Conservation (phyloP, 192 early-diverging fungal genomes). For the Coemansia sp. region DNA sequence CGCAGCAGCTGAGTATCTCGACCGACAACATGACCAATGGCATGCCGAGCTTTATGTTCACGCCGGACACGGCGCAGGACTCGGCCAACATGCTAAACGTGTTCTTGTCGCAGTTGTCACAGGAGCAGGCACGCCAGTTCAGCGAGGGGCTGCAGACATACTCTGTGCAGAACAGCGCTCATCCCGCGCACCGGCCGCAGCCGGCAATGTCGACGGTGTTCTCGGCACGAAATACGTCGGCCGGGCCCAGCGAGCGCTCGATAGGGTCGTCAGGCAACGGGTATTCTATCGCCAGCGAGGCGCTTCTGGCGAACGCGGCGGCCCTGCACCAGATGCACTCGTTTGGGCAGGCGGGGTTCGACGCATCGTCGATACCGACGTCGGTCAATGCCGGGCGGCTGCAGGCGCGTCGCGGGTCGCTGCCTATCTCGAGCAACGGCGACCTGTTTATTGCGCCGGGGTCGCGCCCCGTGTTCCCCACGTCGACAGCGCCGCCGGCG, state of each 20-base stretch:
- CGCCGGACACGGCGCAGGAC: conserved; percentile 36
- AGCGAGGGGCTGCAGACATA: conserved; percentile 44
- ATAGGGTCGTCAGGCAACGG: neutral
- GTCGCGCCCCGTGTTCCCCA: conserved; percentile 11
- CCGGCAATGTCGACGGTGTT: neutral
- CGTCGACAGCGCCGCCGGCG: conserved; percentile 6
- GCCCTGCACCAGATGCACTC: conserved; percentile 36
- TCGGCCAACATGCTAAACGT: conserved; percentile 46
- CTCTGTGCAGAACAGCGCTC: conserved; percentile 25
- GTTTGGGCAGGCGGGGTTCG: conserved; percentile 5
- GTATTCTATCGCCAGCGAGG: neutral
- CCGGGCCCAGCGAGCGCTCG: neutral
- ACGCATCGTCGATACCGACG: conserved; percentile 8
- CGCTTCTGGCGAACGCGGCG: conserved; percentile 24
- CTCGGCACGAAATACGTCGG: neutral
- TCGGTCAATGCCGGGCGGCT: conserved; percentile 13
- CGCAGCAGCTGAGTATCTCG: neutral
- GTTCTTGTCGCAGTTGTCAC: conserved; percentile 45
- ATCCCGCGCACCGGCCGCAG: neutral
- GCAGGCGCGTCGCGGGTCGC: conserved; percentile 32
- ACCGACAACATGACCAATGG: neutral
- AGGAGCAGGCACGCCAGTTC: conserved; percentile 47
- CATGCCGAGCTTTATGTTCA: conserved; percentile 40
- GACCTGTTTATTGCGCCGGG: conserved; percentile 46
- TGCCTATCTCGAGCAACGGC: conserved; percentile 44